Evolutionary conservation across 139 green algal species (phyloP), one percentile per base, ranked within the genome.

Genomic region (Chlamydomonas sphaeroides): DNA sequence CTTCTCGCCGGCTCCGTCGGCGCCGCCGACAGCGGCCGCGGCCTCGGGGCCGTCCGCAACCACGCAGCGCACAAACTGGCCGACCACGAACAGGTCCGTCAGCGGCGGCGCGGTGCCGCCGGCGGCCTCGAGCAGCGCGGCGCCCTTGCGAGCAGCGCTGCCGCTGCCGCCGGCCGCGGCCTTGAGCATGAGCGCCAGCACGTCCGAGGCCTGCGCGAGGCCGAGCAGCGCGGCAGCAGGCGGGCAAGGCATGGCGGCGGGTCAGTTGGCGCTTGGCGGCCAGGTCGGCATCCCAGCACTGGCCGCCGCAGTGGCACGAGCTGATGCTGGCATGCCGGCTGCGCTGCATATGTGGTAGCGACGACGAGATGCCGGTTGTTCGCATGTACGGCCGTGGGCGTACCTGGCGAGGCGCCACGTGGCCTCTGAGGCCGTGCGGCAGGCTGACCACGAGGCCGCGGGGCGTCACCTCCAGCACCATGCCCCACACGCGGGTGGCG

Each of bases 391-490:
- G n/a, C n/a, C n/a, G n/a, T n/a, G n/a, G n/a, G n/a, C n/a, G n/a
- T n/a, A n/a, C 86, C 83, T 94, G 84, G 2, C 86, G 56, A 3
- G 85, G 72, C 2, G 67, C 61, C 41, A 97, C 95, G 65, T 85
- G 85, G 7, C 94, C 96, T 3, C 92, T 83, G 70, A 99, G 87
- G 5, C 96, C 96, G 75, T 98, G 87, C 3, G 96, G 95, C 74
- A 99, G 84, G 79, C 81, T 92, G 38, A 99, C 65, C 25, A 88
- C 68, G 11, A 99, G 89, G 20, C 92, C 89, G 15, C 65, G 84
- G 1, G 88, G 41, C 1, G 81, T 84, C 1, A 98, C 88, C 78
- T 97, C 95, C 48, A 92, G 69, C 25, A 99, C 85, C 4, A 90
- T 88, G 11, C 94, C 95, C 92, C 89, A 94, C 39, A 98, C 30